phyloP scores from a whole-genome alignment of 768 basidiomycete genomes.

The Clavulina sp. region DNA sequence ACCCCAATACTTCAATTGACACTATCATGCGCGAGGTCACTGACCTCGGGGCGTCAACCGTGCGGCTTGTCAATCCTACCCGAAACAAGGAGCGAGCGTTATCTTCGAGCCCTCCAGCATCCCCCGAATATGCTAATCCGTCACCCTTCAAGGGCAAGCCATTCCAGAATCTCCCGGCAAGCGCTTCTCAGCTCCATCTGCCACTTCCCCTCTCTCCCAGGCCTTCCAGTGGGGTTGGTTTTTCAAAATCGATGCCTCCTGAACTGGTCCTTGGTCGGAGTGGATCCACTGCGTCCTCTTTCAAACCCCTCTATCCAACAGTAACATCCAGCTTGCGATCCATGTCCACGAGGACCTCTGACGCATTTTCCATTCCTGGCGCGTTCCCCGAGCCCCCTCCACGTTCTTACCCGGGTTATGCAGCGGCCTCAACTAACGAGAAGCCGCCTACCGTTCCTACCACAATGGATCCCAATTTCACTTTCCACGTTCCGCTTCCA shows the following conservation, averaged over 20 bases:
- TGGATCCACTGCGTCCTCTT: neutral
- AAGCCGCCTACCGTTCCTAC: constrained; percentile 16
- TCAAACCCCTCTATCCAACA: too few species aligned
- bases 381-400: neutral
- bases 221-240: neutral
- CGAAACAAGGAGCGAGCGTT: too few species aligned
- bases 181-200: neutral
- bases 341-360: too few species aligned
- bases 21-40: constrained; percentile 5
- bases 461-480: constrained; percentile 30
- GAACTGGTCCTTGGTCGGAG: neutral
- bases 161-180: neutral
- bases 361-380: too few species aligned
- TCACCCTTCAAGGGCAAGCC: constrained; percentile 3
- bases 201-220: neutral
- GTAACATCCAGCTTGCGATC: too few species aligned
- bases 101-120: constrained; percentile 32
- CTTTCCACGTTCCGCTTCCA: constrained; percentile 14
- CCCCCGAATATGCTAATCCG: constrained; percentile 17
- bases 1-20: neutral
- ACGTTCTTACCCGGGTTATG: neutral
- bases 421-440: neutral
- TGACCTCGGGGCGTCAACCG: constrained; percentile 8
- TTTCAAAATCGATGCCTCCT: neutral
- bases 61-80: constrained; percentile 10